phyloP scores from a whole-genome alignment of 805 yeast genomes.

The Myxozyma monticola region DNA sequence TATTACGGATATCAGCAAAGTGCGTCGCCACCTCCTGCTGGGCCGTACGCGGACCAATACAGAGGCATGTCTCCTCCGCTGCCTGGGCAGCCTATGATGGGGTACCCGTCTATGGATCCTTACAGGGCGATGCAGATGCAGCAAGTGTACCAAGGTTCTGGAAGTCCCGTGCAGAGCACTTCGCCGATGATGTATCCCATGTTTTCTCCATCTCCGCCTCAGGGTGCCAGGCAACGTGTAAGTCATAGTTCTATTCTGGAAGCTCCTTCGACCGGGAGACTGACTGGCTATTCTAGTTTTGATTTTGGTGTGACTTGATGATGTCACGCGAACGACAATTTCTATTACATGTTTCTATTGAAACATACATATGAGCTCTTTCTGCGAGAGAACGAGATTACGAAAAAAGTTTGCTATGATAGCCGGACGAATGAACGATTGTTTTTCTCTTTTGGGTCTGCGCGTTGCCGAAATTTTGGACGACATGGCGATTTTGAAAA shows the following conservation, averaged over 20 bases:
- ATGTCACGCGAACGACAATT: not conserved
- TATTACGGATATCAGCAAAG: not conserved
- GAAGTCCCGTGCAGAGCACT: slow-evolving; percentile 10
- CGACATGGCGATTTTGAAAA: no score
- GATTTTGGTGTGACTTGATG: not conserved
- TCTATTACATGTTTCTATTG: not conserved
- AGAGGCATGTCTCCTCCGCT: slow-evolving; percentile 1
- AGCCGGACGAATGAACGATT: no score
- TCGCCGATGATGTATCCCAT: slow-evolving; percentile 12
- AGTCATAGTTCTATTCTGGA: not conserved
- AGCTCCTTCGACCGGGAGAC: no score
- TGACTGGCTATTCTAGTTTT: not conserved
- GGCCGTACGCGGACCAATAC: slow-evolving; percentile 3
- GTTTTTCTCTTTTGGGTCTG: no score
- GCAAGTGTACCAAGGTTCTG: slow-evolving; percentile 1
- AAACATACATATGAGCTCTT: not conserved
- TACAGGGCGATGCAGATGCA: slow-evolving; percentile 3
- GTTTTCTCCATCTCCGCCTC: slow-evolving; percentile 11
- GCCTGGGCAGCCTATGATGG: slow-evolving; percentile 1
- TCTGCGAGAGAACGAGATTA: no score
- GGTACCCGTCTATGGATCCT: not conserved
- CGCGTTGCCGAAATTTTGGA: no score
- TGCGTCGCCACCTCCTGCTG: slow-evolving; percentile 11
- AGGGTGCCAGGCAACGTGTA: slow-evolving; percentile 9
- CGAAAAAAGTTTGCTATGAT: no score